Conservation (phyloP, 768 basidiomycete genomes). For the Collybia nuda region DNA sequence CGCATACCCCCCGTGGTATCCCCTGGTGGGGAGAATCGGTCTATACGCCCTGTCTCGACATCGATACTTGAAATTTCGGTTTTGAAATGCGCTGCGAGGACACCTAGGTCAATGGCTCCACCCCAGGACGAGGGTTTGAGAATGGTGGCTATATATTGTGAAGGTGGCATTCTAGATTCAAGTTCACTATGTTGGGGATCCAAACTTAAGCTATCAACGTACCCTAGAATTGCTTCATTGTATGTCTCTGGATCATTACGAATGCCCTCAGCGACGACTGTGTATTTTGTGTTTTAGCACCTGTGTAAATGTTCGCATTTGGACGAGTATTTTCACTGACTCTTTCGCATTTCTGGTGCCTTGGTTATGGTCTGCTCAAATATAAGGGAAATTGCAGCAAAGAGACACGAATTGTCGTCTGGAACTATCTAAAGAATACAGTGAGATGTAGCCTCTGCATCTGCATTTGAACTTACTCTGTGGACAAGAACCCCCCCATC, state of each 20-base stretch:
- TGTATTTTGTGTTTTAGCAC: background rate
- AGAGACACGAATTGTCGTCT: constrained; percentile 97
- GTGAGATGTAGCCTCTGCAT: background rate
- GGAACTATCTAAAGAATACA: constrained; percentile 55
- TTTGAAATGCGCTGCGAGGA: constrained; percentile 78
- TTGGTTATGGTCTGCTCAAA: constrained; percentile 83
- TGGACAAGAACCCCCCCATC: constrained; percentile 73
- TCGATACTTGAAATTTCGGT: constrained; percentile 91
- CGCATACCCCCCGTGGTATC: constrained; percentile 39
- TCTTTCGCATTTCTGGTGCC: constrained; percentile 68
- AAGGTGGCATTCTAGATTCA: constrained; percentile 44
- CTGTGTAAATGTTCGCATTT: no score
- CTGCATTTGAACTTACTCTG: constrained; percentile 42
- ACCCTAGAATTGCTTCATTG: constrained; percentile 88
- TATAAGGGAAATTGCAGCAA: constrained; percentile 81
- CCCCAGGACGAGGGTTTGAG: constrained; percentile 85
- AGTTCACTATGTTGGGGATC: background rate
- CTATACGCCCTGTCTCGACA: constrained; percentile 88
- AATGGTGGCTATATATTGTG: constrained; percentile 81
- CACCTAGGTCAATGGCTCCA: constrained; percentile 89
- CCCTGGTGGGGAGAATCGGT: constrained; percentile 67
- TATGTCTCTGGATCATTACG: constrained; percentile 68
- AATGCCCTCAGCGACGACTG: constrained; percentile 87
- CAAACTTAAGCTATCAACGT: constrained; percentile 8
- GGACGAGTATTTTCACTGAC: constrained; percentile 39